Evolutionary conservation across 148 eudicot genomes (phyloP).

Genomic region (Mesembryanthemum crystallinum): DNA sequence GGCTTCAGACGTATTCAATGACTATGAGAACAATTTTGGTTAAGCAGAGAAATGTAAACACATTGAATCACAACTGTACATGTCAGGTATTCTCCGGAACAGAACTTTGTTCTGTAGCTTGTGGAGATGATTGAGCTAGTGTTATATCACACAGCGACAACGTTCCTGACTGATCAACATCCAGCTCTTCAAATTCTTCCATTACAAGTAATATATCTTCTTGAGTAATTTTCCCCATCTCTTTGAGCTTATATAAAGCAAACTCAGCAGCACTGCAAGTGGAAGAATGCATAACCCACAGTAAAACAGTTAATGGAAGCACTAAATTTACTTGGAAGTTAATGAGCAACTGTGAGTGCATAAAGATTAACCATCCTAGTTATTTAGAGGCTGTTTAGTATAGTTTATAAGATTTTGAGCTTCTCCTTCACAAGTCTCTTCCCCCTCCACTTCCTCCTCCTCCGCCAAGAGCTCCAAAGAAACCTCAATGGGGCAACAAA

Average conservation of each 20-base stretch:
- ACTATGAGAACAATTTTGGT: background rate
- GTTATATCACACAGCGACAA: slow-evolving; percentile 51
- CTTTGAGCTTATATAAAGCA: slow-evolving; percentile 62
- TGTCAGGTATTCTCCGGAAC: background rate
- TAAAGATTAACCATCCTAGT: no score
- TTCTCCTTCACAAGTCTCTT: no score
- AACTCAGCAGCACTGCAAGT: slow-evolving; percentile 74
- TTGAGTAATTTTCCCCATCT: slow-evolving; percentile 75
- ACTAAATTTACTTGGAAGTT: background rate
- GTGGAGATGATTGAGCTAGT: slow-evolving; percentile 55
- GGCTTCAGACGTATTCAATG: background rate
- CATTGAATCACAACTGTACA: background rate
- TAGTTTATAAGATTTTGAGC: no score
- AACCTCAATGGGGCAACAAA: no score
- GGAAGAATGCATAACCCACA: background rate
- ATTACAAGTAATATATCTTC: slow-evolving; percentile 55
- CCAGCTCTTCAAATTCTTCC: slow-evolving; percentile 67
- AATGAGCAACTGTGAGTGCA: no score
- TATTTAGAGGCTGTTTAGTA: no score
- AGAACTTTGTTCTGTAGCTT: background rate
- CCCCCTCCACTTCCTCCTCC: no score
- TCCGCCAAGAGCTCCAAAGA: no score
- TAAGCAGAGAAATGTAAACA: background rate
- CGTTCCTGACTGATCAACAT: slow-evolving; percentile 78
- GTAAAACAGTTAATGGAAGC: background rate